These are phyloP conservation scores for Puccinia sorghi DNA, from an alignment of 1,284 basidiomycete genomes.

Conservation along the genomic window DNA sequence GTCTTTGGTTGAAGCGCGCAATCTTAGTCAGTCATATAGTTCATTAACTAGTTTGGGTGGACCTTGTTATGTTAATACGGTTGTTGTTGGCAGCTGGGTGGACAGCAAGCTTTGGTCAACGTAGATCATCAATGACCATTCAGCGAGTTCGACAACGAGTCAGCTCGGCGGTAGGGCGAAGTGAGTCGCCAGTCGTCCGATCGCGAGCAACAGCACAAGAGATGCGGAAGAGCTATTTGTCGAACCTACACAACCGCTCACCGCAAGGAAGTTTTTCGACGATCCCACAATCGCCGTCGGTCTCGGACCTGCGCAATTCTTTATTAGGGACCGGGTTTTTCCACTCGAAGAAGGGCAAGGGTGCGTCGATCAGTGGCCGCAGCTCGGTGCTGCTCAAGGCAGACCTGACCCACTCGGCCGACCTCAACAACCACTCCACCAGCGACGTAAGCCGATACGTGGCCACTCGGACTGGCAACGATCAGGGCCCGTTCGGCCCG, in stretches of 20 bases:
- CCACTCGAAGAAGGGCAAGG: background rate
- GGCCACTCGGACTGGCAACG: background rate
- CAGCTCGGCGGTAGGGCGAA: background rate
- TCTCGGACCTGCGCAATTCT: constrained; percentile 24
- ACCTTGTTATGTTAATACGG: background rate
- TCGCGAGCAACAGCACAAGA: background rate
- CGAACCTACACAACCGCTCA: constrained; percentile 1
- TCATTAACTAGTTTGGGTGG: background rate
- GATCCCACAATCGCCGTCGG: background rate
- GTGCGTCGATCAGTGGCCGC: background rate
- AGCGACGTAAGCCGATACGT: constrained; percentile 1
- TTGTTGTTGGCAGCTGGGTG: background rate
- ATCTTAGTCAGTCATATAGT: background rate
- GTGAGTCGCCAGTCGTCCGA: background rate
- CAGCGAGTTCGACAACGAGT: background rate
- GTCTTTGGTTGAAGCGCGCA: constrained; percentile 1
- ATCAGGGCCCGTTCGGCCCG: background rate
- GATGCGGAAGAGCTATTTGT: background rate
- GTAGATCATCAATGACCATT: background rate
- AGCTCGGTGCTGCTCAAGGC: background rate
- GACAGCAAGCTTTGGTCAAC: background rate
- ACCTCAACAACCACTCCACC: background rate
- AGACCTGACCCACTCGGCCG: background rate
- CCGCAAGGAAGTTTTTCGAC: background rate
- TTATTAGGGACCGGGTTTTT: constrained; percentile 17